These are phyloP conservation scores for Phaeodactylum tricornutum DNA, from an alignment of 108 stramenopile genomes.

Conservation along the genomic window DNA sequence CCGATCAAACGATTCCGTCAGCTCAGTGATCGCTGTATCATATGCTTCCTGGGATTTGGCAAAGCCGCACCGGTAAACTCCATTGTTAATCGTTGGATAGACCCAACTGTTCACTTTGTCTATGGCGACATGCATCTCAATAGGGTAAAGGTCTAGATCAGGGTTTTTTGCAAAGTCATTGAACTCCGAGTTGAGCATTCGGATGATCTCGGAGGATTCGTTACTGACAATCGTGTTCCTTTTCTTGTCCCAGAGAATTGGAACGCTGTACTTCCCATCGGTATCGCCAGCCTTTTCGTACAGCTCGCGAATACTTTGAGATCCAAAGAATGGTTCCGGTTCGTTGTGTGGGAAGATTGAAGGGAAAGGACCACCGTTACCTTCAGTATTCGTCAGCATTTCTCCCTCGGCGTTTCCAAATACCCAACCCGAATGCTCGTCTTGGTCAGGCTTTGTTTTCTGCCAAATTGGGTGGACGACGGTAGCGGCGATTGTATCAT, in stretches of 20 bases:
- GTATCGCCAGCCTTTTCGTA: conserved; percentile 68
- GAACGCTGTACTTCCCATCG: conserved; percentile 82
- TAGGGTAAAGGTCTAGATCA: conserved; percentile 70
- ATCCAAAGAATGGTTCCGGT: conserved; percentile 38
- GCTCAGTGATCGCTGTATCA: conserved; percentile 68
- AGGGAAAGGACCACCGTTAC: conserved; percentile 48
- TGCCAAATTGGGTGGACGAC: conserved; percentile 68
- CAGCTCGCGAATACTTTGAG: conserved; percentile 64
- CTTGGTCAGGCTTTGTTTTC: conserved; percentile 58
- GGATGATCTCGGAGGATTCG: conserved; percentile 88
- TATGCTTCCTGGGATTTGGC: conserved; percentile 85
- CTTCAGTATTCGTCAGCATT: conserved; percentile 21
- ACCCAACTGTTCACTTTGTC: conserved; percentile 76
- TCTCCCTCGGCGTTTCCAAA: conserved; percentile 49
- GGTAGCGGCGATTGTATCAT: conserved; percentile 69
- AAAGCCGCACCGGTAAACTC: conserved; percentile 93
- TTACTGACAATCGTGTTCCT: conserved; percentile 84
- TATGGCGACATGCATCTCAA: conserved; percentile 36
- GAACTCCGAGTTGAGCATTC: conserved; percentile 86
- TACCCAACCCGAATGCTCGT: conserved; percentile 79
- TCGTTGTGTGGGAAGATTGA: conserved; percentile 32
- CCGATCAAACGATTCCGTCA: conserved; percentile 73
- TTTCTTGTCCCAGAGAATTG: conserved; percentile 89
- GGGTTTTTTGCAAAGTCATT: conserved; percentile 52
- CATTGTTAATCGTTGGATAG: conserved; percentile 87